These are phyloP conservation scores for Hypoxylon sp. DNA, from an alignment of 2,329 filamentous ascomycete species.

Conservation along the genomic window DNA sequence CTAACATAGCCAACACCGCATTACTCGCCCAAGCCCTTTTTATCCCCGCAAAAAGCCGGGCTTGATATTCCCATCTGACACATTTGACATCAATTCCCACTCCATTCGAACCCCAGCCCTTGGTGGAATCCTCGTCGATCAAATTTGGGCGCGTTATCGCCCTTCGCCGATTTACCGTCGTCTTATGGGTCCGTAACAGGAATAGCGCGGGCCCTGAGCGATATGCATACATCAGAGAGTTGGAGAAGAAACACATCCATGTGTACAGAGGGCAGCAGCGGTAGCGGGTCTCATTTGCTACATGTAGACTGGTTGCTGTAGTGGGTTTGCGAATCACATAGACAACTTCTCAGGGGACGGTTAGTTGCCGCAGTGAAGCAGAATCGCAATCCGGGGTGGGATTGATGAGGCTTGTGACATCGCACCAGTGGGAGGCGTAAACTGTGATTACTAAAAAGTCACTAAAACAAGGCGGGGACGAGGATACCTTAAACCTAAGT, in stretches of 20 bases:
- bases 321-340: conserved; percentile 13
- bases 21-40: conserved; percentile 34
- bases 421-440: conserved; percentile 28
- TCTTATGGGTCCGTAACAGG: conserved; percentile 22
- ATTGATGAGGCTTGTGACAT: conserved; percentile 39
- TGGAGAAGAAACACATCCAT: not conserved
- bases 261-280: not conserved
- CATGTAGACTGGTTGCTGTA: not conserved
- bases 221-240: not conserved
- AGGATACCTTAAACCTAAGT: conserved; percentile 26
- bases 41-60: conserved; percentile 45
- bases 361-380: conserved; percentile 38
- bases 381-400: conserved; percentile 40
- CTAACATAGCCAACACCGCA: conserved; percentile 26
- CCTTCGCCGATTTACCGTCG: conserved; percentile 29
- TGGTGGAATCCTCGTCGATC: conserved; percentile 40
- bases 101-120: conserved; percentile 35
- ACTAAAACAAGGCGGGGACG: conserved; percentile 39
- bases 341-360: conserved; percentile 7
- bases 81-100: conserved; percentile 34
- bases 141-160: conserved; percentile 36
- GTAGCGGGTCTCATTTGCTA: not conserved
- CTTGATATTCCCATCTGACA: conserved; percentile 40
- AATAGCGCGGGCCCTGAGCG: conserved; percentile 10
- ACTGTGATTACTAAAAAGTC: conserved; percentile 29